Evolutionary conservation across 2,329 filamentous ascomycete species (phyloP).

Genomic region (Cadophora sp.): DNA sequence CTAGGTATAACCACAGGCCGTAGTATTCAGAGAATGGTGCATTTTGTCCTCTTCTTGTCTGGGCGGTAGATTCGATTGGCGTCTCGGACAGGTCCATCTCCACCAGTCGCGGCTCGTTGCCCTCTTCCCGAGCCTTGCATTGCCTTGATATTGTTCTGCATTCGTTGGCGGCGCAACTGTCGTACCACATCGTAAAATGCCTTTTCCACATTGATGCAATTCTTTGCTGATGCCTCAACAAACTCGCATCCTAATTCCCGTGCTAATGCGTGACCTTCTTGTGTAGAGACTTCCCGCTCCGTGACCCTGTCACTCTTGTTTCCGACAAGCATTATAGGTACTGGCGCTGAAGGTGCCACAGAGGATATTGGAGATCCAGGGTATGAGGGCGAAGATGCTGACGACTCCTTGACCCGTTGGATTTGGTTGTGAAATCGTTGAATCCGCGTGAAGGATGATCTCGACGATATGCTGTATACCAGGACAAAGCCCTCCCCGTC

Average conservation of each 20-base stretch:
- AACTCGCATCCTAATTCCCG: slow-evolving; percentile 95
- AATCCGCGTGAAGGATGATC: slow-evolving; percentile 93
- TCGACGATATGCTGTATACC: slow-evolving; percentile 97
- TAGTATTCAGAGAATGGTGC: slow-evolving; percentile 46
- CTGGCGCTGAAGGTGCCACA: slow-evolving; percentile 59
- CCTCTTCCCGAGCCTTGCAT: slow-evolving; percentile 36
- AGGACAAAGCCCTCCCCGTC: slow-evolving; percentile 97
- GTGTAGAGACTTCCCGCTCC: slow-evolving; percentile 94
- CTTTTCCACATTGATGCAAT: slow-evolving; percentile 98
- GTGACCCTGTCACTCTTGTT: slow-evolving; percentile 98
- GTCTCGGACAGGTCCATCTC: slow-evolving; percentile 38
- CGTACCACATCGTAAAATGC: slow-evolving; percentile 98
- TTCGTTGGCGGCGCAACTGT: slow-evolving; percentile 83
- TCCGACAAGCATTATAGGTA: slow-evolving; percentile 96
- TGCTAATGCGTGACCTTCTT: slow-evolving; percentile 91
- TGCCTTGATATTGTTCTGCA: slow-evolving; percentile 47
- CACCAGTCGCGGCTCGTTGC: slow-evolving; percentile 34
- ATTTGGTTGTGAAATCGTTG: slow-evolving; percentile 97
- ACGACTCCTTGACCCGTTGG: slow-evolving; percentile 94
- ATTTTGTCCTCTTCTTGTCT: slow-evolving; percentile 37
- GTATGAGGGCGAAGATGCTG: slow-evolving; percentile 77
- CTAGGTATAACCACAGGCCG: slow-evolving; percentile 17
- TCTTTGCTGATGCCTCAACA: slow-evolving; percentile 95
- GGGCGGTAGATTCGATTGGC: slow-evolving; percentile 40
- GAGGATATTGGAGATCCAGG: slow-evolving; percentile 75